Percentiles rank a stretch among this genome's conserved stretches.
Conservation (phyloP, 176 grass and related monocot species). For the Musa acuminata region DNA sequence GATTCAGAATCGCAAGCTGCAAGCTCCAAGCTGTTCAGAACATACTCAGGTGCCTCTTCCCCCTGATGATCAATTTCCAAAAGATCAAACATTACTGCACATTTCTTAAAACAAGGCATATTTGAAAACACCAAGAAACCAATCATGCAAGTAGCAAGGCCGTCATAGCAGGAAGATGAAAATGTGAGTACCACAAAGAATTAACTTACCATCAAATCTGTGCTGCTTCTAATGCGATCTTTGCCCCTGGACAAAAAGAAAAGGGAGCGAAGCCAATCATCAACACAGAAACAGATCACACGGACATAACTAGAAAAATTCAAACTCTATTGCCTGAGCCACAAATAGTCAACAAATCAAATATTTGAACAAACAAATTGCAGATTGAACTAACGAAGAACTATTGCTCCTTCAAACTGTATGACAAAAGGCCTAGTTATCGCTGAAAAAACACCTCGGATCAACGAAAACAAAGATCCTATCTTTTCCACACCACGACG, state of each 20-base stretch:
- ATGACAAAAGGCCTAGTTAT: too few relatives aligned
- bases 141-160: not conserved
- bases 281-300: not conserved
- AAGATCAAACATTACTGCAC: not conserved
- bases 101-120: not conserved
- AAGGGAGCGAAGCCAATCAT: not conserved
- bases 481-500: not conserved
- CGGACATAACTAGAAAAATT: not conserved
- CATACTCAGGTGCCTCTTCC: conserved; percentile 51
- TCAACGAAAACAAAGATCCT: not conserved
- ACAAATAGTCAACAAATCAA: not conserved
- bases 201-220: not conserved
- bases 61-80: conserved; percentile 34
- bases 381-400: not conserved
- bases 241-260: not conserved
- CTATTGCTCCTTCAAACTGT: not conserved
- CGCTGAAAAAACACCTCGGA: too few relatives aligned
- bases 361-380: not conserved
- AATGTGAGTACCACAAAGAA: too few relatives aligned
- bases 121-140: not conserved
- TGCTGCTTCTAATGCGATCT: not conserved
- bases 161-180: not conserved
- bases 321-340: not conserved
- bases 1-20: not conserved
- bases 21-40: conserved; percentile 14